phyloP scores from a whole-genome alignment of 768 basidiomycete species.

The Serpula lacrymans region DNA sequence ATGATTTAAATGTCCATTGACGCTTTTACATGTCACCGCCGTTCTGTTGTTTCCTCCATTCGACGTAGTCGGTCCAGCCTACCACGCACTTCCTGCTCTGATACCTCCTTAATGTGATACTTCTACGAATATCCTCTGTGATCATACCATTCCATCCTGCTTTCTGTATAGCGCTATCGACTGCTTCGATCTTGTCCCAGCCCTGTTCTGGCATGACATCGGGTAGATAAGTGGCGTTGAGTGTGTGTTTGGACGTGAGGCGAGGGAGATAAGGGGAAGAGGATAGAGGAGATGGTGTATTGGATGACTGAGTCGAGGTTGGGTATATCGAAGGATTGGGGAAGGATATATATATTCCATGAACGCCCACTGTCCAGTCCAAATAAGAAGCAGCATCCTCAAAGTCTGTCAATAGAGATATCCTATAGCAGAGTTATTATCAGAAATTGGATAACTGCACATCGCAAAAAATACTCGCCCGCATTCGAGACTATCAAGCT shows the following conservation, averaged over 20 bases:
- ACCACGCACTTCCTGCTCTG: constrained; percentile 71
- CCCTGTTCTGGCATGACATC: constrained; percentile 91
- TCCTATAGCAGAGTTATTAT: constrained; percentile 39
- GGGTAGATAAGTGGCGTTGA: constrained; percentile 90
- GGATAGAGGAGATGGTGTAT: constrained; percentile 67
- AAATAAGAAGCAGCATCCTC: constrained; percentile 81
- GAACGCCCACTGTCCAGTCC: constrained; percentile 90
- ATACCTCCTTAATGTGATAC: constrained; percentile 75
- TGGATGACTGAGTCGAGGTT: constrained; percentile 47
- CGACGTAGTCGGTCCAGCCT: constrained; percentile 72
- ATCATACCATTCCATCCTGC: constrained; percentile 85
- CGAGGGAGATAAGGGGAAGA: constrained; percentile 60
- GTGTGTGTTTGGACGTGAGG: constrained; percentile 51
- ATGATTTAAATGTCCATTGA: constrained; percentile 5
- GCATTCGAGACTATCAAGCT: constrained; percentile 83
- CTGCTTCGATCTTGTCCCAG: constrained; percentile 87
- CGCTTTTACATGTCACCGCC: constrained; percentile 26
- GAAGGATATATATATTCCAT: constrained; percentile 90
- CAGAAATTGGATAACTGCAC: background rate
- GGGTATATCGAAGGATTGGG: constrained; percentile 68
- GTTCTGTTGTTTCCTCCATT: constrained; percentile 64
- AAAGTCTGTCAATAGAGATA: constrained; percentile 93
- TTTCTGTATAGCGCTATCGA: constrained; percentile 91
- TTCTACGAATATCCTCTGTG: constrained; percentile 76
- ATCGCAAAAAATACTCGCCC: constrained; percentile 49